These are phyloP conservation scores for Leptodontidium sp. DNA, from an alignment of 2,329 filamentous ascomycete genomes.

Conservation along the genomic window DNA sequence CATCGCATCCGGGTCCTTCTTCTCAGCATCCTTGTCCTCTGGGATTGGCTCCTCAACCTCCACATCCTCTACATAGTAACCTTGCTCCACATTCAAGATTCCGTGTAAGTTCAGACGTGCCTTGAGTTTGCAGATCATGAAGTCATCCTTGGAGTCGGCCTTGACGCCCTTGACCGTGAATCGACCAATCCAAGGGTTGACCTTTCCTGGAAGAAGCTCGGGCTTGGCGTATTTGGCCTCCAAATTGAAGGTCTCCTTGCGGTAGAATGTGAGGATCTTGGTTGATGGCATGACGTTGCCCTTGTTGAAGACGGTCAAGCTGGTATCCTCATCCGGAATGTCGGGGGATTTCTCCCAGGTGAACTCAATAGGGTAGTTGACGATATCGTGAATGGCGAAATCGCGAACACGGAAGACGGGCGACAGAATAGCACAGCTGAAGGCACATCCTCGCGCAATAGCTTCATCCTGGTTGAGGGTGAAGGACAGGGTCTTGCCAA, in stretches of 20 bases:
- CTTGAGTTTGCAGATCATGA: conserved; percentile 99
- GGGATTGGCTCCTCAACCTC: conserved; percentile 95
- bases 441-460: conserved; percentile 92
- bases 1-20: conserved; percentile 78
- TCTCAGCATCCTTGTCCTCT: conserved; percentile 66
- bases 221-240: conserved; percentile 94
- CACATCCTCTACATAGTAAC: conserved; percentile 97
- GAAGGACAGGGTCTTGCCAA: conserved; percentile 91
- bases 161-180: conserved; percentile 99
- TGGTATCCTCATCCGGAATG: conserved; percentile 98
- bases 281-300: conserved; percentile 97
- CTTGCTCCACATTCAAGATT: conserved; percentile 93
- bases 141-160: conserved; percentile 91
- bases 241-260: conserved; percentile 95
- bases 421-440: conserved; percentile 96
- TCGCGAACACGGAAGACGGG: conserved; percentile 98
- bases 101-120: conserved; percentile 96
- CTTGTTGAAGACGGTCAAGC: conserved; percentile 95
- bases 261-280: conserved; percentile 99
- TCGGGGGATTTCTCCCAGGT: conserved; percentile 98
- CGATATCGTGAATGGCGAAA: conserved; percentile 96
- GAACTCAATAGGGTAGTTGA: conserved; percentile 98
- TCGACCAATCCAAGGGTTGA: conserved; percentile 93
- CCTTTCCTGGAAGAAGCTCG: conserved; percentile 85
- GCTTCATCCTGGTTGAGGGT: conserved; percentile 99